Evolutionary conservation across 768 basidiomycete species (phyloP).

Genomic region (Rhizopogon roseolus): DNA sequence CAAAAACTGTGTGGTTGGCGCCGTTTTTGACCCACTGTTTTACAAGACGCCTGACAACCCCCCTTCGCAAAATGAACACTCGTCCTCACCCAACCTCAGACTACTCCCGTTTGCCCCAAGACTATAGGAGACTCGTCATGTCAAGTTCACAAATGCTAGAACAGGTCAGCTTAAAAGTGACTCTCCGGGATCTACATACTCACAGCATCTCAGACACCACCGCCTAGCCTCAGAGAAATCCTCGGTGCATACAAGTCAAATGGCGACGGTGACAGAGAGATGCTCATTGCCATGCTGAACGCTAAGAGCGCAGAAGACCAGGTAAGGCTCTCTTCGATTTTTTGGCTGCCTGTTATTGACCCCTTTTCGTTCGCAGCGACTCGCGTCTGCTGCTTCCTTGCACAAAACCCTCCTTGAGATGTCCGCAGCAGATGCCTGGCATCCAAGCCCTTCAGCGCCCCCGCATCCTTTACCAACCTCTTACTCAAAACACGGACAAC

Average conservation of each 20-base stretch:
- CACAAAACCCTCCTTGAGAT: slow-evolving; percentile 70
- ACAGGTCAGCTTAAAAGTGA: slow-evolving; percentile 29
- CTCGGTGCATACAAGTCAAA: slow-evolving; percentile 78
- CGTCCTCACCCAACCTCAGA: slow-evolving; percentile 15
- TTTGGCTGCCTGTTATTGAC: slow-evolving; percentile 1
- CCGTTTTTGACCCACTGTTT: slow-evolving; percentile 10
- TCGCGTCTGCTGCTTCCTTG: slow-evolving; percentile 65
- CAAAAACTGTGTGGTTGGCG: slow-evolving; percentile 28
- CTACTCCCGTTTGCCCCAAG: slow-evolving; percentile 13
- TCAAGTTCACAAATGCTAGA: slow-evolving; percentile 44
- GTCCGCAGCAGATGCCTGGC: slow-evolving; percentile 27
- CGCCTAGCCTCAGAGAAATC: slow-evolving; percentile 81
- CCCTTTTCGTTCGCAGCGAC: slow-evolving; percentile 40
- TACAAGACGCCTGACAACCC: slow-evolving; percentile 11
- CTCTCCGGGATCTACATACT: slow-evolving; percentile 3
- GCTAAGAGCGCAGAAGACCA: slow-evolving; percentile 94
- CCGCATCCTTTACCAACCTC: slow-evolving; percentile 31
- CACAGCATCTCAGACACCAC: slow-evolving; percentile 49
- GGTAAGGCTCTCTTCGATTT: slow-evolving; percentile 37
- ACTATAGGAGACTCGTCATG: slow-evolving; percentile 31
- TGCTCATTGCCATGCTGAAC: slow-evolving; percentile 85
- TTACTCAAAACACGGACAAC: slow-evolving; percentile 23
- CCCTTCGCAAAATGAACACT: slow-evolving; percentile 22
- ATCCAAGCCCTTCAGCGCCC: slow-evolving; percentile 22
- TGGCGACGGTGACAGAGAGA: slow-evolving; percentile 90